Conservation (phyloP, 108 stramenopile genomes). For the Epithemia pelagica region DNA sequence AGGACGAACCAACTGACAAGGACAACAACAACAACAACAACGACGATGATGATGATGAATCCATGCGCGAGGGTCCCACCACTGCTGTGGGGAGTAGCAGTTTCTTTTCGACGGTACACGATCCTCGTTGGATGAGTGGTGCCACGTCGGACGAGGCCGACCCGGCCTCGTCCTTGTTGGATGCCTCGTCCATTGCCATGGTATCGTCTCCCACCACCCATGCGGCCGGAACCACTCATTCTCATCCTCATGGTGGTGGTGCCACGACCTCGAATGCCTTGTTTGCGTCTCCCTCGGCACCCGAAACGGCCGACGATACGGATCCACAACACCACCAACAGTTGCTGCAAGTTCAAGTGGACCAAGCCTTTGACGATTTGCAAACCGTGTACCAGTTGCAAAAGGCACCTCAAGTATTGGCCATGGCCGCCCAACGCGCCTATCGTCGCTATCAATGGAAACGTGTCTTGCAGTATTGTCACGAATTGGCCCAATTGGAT, state of each 20-base stretch:
- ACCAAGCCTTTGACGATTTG: constrained; percentile 53
- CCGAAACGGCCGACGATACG: neutral
- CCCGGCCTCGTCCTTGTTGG: neutral
- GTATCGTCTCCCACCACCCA: neutral
- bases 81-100: neutral
- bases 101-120: neutral
- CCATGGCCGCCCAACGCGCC: constrained; percentile 65
- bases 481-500: constrained; percentile 54
- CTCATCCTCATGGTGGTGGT: too few relatives aligned
- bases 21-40: neutral
- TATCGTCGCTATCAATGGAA: constrained; percentile 60
- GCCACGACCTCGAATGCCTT: too few relatives aligned
- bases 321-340: constrained; percentile 3
- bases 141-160: neutral
- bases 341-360: constrained; percentile 34
- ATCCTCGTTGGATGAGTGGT: neutral
- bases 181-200: neutral
- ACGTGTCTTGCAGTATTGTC: constrained; percentile 52
- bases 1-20: neutral
- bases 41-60: neutral
- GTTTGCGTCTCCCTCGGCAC: too few relatives aligned
- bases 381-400: constrained; percentile 46
- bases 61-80: too few relatives aligned
- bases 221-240: too few relatives aligned
- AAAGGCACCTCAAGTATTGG: constrained; percentile 60